Conservation (phyloP, 2,329 filamentous ascomycete species). For the Gnomoniopsis smithogilvyi region DNA sequence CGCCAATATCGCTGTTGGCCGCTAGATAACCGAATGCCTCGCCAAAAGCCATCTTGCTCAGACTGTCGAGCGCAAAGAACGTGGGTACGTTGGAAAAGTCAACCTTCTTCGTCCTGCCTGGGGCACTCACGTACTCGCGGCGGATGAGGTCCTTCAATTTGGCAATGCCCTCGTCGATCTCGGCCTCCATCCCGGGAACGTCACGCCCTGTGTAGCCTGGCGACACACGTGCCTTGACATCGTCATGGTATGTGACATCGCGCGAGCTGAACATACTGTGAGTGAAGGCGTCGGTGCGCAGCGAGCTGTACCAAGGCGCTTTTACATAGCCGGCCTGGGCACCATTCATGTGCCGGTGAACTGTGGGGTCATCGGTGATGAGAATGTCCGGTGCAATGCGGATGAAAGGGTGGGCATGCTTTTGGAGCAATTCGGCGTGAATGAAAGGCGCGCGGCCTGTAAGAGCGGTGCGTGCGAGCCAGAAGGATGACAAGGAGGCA, state of each 20-base stretch:
- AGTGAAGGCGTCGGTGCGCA: slow-evolving; percentile 43
- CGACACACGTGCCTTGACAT: slow-evolving; percentile 23
- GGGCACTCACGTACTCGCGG: background rate
- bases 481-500: slow-evolving; percentile 30
- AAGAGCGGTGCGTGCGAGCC: slow-evolving; percentile 22
- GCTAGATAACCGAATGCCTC: slow-evolving; percentile 40
- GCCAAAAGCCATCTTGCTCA: slow-evolving; percentile 44
- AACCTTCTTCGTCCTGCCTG: slow-evolving; percentile 31
- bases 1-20: slow-evolving; percentile 37
- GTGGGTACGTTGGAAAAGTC: slow-evolving; percentile 41
- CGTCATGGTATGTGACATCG: slow-evolving; percentile 27
- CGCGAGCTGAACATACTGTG: slow-evolving; percentile 47
- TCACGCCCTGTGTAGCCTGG: slow-evolving; percentile 28
- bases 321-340: slow-evolving; percentile 27
- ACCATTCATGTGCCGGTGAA: slow-evolving; percentile 27
- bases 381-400: slow-evolving; percentile 35
- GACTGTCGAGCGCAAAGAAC: slow-evolving; percentile 47
- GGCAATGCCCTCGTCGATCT: slow-evolving; percentile 23
- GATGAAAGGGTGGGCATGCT: slow-evolving; percentile 24
- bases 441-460: slow-evolving; percentile 23
- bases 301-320: slow-evolving; percentile 39
- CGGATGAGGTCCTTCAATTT: background rate
- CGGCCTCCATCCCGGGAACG: slow-evolving; percentile 22
- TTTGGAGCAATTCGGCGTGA: slow-evolving; percentile 21
- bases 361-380: slow-evolving; percentile 29